phyloP scores from a whole-genome alignment of 2,329 filamentous ascomycete species.

The Clonostachys sp. region DNA sequence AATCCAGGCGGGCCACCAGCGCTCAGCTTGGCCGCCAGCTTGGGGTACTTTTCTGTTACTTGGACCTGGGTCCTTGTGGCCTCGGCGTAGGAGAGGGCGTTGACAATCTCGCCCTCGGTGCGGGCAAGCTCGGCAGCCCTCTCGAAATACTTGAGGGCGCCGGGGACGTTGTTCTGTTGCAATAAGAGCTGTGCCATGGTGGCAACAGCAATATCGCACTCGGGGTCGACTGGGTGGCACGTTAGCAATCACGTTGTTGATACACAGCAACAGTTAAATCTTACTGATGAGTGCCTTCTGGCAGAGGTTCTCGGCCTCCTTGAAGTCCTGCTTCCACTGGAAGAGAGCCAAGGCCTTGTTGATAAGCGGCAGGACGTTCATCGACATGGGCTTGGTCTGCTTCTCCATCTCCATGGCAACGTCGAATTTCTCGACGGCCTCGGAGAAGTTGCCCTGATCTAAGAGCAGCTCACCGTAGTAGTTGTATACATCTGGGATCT shows the following conservation, averaged over 20 bases:
- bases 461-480: conserved; percentile 97
- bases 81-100: conserved; percentile 94
- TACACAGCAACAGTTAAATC: conserved; percentile 24
- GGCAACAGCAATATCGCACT: conserved; percentile 97
- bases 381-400: conserved; percentile 84
- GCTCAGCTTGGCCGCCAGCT: conserved; percentile 66
- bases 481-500: conserved; percentile 97
- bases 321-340: conserved; percentile 97
- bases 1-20: conserved; percentile 24
- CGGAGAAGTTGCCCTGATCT: conserved; percentile 91
- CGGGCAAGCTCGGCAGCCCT: conserved; percentile 89
- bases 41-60: conserved; percentile 81
- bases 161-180: conserved; percentile 94
- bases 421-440: conserved; percentile 97
- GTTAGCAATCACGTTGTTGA: conserved; percentile 25
- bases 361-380: conserved; percentile 96
- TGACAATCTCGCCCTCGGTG: conserved; percentile 93
- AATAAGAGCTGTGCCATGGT: conserved; percentile 97
- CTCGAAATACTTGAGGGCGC: conserved; percentile 96
- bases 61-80: conserved; percentile 94
- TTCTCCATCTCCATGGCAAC: conserved; percentile 99
- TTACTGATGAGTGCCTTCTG: conserved; percentile 95
- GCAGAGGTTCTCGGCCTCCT: conserved; percentile 92
- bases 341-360: conserved; percentile 97
- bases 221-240: conserved; percentile 72